Base-by-base conservation (phyloP, 2,329 filamentous ascomycete genomes). In the Daldinia eschscholtzii region DNA sequence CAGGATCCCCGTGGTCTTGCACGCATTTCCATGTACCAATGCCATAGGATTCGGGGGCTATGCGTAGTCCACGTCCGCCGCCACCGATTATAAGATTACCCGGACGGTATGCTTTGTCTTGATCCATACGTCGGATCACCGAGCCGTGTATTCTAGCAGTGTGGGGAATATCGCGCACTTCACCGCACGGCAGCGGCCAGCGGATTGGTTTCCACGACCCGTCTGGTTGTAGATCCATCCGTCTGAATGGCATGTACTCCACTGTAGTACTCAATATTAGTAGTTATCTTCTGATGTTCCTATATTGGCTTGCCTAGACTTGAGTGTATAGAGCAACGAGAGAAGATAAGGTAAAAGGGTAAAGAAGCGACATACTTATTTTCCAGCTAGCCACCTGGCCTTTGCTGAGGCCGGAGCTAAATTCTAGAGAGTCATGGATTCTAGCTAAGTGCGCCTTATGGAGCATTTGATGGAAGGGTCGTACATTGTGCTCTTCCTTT, bases 21-120 rank as follows among this genome's bases (percentile, higher is more conserved):
- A 89, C 82, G 60, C 91, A 87, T 4, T 86, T 83, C 93, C 93
- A 95, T 13, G 92, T 86, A 0, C 92, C 93, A 58, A 90, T 93
- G 0, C 91, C 92, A 65, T 86, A 80, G 30, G 88, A 80, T 6
- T 84, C 75, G 0, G 91, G 89, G 1, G 92, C 92, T 7, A 74
- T 81, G 28, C 87, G 84, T 1, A 89, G 83, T 0, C 92, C 93
- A 33, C 92, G 83, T 0, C 93, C 93, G 15, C 93, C 93, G 0
- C 93, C 93, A 0, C 93, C 93, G 2, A 94, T 80, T 67, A 96
- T 93, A 60, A 96, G 78, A 68, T 96, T 96, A 0, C 93, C 93
- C 0, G 93, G 93, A 0, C 93, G 85, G 74, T 95, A 96, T 0
- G 73, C 81, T 1, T 83, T 76, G 67, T 94, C 86, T 6, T 81